phyloP scores from a whole-genome alignment of 345 rosid species.

The Kernera saxatilis region DNA sequence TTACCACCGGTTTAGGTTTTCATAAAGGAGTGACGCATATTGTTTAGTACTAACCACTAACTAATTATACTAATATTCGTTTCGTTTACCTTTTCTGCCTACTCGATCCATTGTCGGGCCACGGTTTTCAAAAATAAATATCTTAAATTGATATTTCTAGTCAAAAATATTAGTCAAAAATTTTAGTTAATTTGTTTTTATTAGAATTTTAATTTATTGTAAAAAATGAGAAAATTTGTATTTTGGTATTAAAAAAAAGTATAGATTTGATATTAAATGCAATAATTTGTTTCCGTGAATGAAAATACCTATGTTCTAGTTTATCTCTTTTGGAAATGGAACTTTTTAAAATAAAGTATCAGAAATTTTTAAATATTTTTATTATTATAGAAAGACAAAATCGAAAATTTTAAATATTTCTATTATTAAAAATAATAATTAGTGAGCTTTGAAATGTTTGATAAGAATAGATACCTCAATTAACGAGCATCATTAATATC shows the following conservation, averaged over 20 bases:
- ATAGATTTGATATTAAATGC: not conserved
- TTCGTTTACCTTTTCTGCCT: conserved; percentile 2
- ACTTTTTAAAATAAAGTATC: not conserved
- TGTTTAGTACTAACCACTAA: too few species aligned
- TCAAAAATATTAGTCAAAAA: not conserved
- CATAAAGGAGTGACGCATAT: not conserved
- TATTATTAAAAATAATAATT: not conserved
- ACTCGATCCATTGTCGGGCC: conserved; percentile 8
- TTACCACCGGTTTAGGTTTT: conserved; percentile 19
- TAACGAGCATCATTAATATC: not conserved
- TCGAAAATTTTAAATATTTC: not conserved
- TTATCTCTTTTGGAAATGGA: not conserved
- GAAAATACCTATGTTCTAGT: not conserved
- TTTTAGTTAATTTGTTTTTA: not conserved
- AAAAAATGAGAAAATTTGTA: not conserved
- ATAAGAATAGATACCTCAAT: not conserved
- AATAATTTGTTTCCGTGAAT: not conserved
- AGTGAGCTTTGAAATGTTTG: not conserved
- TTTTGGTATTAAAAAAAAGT: not conserved
- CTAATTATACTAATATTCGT: not conserved
- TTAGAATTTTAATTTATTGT: not conserved
- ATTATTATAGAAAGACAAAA: not conserved
- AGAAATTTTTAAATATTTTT: not conserved
- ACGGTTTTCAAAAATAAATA: not conserved
- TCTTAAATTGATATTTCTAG: not conserved